Conservation (phyloP, 2,329 filamentous ascomycete genomes). For the Penicillium nordicum region DNA sequence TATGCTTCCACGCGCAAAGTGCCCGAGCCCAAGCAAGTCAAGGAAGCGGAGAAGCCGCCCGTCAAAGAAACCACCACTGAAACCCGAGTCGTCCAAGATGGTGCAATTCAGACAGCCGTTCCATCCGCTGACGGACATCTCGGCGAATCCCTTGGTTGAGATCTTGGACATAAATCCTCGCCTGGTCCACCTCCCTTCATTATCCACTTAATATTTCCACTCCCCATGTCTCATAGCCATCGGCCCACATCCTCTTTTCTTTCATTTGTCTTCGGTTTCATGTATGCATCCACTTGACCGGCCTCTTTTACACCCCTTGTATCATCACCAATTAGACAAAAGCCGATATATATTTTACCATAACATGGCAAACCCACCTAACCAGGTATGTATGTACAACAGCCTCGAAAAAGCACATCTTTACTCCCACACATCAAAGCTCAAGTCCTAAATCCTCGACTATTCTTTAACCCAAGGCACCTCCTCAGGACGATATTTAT, state of each 20-base stretch:
- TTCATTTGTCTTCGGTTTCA: conserved; percentile 6
- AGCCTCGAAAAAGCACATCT: not conserved
- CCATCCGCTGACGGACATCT: conserved; percentile 22
- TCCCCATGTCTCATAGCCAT: not conserved
- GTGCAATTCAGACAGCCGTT: conserved; percentile 10
- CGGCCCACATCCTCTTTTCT: not conserved
- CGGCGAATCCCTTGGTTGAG: conserved; percentile 32
- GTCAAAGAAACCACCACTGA: conserved; percentile 32
- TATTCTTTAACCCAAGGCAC: conserved; percentile 38
- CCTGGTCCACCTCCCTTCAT: not conserved
- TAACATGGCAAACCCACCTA: not conserved
- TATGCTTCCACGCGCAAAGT: conserved; percentile 42
- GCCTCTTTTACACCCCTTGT: conserved; percentile 1
- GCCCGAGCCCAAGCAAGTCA: conserved; percentile 35
- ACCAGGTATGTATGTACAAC: not conserved
- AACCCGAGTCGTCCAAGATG: conserved; percentile 19
- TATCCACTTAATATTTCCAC: not conserved
- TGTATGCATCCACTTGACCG: not conserved
- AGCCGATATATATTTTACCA: not conserved
- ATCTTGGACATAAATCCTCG: not conserved
- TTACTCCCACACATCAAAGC: not conserved
- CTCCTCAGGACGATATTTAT: conserved; percentile 43
- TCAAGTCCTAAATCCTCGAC: not conserved
- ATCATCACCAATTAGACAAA: conserved; percentile 15
- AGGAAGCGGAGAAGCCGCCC: conserved; percentile 29